phyloP scores from a whole-genome alignment of 495 filamentous ascomycete genomes.

The Podospora didyma region DNA sequence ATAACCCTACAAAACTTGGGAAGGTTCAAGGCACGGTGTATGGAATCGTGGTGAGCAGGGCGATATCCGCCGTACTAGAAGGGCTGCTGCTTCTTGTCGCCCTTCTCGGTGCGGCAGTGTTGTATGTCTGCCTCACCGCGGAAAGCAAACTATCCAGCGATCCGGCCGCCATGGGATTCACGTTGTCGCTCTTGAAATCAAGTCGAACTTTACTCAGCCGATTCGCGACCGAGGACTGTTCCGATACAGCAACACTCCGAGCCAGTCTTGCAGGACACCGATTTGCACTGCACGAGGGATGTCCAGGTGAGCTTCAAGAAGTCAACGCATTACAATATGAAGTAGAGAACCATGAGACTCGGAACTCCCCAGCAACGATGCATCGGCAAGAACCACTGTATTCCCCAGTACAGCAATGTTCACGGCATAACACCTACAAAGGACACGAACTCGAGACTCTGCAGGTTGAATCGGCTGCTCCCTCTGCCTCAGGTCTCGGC shows the following conservation, averaged over 20 bases:
- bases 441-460: too few relatives aligned
- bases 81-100: slow-evolving; percentile 29
- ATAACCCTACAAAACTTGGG: too few relatives aligned
- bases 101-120: background rate
- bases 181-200: background rate
- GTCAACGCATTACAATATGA: too few relatives aligned
- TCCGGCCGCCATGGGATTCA: background rate
- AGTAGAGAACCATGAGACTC: too few relatives aligned
- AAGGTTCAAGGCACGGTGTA: slow-evolving; percentile 23
- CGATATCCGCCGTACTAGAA: slow-evolving; percentile 38
- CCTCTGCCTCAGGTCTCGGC: too few relatives aligned
- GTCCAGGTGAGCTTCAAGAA: background rate
- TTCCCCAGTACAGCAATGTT: too few relatives aligned
- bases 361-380: too few relatives aligned
- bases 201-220: background rate
- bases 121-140: background rate
- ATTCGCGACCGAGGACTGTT: background rate
- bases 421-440: too few relatives aligned
- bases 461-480: too few relatives aligned
- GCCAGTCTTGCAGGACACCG: background rate
- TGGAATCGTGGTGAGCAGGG: slow-evolving; percentile 32
- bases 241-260: background rate
- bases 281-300: background rate
- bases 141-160: background rate
- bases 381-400: too few relatives aligned